Percentiles rank a stretch among this genome's conserved stretches.
Conservation (phyloP, 371 early-diverging fungal species). For the Mucor lusitanicus region DNA sequence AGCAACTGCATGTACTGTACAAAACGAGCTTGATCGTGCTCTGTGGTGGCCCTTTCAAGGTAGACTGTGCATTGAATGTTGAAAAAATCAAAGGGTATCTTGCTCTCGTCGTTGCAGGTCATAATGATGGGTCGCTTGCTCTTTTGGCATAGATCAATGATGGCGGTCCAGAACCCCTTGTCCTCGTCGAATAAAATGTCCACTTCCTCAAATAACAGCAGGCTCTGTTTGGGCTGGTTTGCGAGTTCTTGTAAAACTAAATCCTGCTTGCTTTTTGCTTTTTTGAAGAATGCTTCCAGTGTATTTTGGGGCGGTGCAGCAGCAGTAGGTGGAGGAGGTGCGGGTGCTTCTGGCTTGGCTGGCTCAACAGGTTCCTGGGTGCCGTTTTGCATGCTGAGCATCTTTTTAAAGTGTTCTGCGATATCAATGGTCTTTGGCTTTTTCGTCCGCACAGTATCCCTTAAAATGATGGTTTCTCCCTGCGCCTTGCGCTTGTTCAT, state of each 20-base stretch:
- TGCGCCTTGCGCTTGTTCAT: constrained; percentile 7
- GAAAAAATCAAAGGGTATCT: constrained; percentile 32
- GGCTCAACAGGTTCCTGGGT: not conserved
- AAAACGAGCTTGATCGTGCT: constrained; percentile 19
- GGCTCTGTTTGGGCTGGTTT: constrained; percentile 44
- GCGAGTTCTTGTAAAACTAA: not conserved
- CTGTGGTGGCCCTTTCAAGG: constrained; percentile 3
- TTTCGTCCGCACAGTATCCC: constrained; percentile 12
- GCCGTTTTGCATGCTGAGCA: not conserved
- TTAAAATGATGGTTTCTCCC: constrained; percentile 5
- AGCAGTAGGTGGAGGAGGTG: not conserved
- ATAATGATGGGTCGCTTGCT: constrained; percentile 80
- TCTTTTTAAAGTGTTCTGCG: constrained; percentile 25
- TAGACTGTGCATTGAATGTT: constrained; percentile 22
- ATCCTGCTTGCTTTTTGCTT: not conserved
- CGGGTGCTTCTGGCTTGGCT: not conserved
- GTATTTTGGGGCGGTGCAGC: not conserved
- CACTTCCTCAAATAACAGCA: constrained; percentile 79
- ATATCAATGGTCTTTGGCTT: constrained; percentile 22
- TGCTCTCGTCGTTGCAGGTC: constrained; percentile 61
- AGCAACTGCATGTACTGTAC: constrained; percentile 36
- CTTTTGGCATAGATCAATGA: constrained; percentile 64
- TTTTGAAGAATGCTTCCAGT: not conserved
- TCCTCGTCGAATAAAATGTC: constrained; percentile 84
- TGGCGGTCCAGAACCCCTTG: constrained; percentile 75